Evolutionary conservation across 257 asterid species (phyloP).

Genomic region (Jasminum sambac): DNA sequence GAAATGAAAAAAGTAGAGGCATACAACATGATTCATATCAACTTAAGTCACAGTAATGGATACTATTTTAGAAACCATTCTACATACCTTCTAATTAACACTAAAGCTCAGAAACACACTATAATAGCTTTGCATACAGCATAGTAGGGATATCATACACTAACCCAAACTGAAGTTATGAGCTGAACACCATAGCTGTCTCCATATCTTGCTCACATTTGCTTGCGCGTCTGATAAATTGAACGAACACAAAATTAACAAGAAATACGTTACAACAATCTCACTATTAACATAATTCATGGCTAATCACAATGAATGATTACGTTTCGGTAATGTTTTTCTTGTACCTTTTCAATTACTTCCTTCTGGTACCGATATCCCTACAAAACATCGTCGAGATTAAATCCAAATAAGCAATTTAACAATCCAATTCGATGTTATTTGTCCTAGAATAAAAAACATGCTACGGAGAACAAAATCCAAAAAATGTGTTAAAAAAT

Average conservation of each 20-base stretch:
- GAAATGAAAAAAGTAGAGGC: background rate
- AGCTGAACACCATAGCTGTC: background rate
- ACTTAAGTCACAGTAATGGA: background rate
- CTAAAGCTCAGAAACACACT: background rate
- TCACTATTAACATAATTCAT: background rate
- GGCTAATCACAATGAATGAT: background rate
- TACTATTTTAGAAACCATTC: background rate
- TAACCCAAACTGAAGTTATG: constrained; percentile 5
- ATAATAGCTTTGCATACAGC: background rate
- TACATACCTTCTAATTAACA: background rate
- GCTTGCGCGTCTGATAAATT: constrained; percentile 33
- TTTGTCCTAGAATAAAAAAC: background rate
- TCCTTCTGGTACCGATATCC: constrained; percentile 61
- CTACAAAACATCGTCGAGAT: constrained; percentile 28
- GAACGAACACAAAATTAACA: background rate
- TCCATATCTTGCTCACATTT: constrained; percentile 15
- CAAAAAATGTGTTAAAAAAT: background rate
- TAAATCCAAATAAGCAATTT: background rate
- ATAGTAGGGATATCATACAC: background rate
- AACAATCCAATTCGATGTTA: background rate
- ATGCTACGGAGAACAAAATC: no score
- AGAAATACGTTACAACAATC: background rate
- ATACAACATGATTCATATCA: background rate
- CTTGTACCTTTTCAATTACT: constrained; percentile 52
- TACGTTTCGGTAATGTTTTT: background rate